Percentiles rank a stretch among this genome's conserved stretches.
phyloP scores from a whole-genome alignment of 2,329 filamentous ascomycete species.

The Xylariaceae sp. region DNA sequence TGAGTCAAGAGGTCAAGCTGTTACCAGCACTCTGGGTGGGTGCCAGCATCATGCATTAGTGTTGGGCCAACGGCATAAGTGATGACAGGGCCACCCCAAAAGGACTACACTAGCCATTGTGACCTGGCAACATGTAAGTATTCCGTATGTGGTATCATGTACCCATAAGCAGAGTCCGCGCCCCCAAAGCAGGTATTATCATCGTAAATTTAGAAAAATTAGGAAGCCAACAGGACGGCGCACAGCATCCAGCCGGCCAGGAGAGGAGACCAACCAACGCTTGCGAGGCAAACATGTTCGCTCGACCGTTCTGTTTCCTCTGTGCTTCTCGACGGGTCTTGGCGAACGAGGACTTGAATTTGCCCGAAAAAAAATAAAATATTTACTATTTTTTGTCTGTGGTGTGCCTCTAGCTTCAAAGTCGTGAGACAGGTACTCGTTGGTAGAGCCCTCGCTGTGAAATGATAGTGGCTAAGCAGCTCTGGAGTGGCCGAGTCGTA shows the following conservation, averaged over 20 bases:
- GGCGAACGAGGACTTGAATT: constrained; percentile 17
- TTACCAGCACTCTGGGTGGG: constrained; percentile 17
- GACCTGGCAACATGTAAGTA: not conserved
- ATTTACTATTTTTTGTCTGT: not conserved
- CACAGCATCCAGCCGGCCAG: constrained; percentile 20
- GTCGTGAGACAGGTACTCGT: constrained; percentile 23
- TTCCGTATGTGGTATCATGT: not conserved
- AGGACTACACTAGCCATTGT: not conserved
- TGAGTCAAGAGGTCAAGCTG: constrained; percentile 22
- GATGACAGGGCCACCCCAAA: constrained; percentile 1
- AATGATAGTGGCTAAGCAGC: constrained; percentile 9
- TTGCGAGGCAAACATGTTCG: constrained; percentile 21
- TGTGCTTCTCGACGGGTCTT: constrained; percentile 14
- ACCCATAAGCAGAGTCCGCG: constrained; percentile 9
- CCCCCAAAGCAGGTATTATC: too few relatives aligned
- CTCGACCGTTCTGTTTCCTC: constrained; percentile 5
- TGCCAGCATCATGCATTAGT: constrained; percentile 8
- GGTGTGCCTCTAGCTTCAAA: constrained; percentile 16
- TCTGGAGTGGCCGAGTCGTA: not conserved
- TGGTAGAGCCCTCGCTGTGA: constrained; percentile 11
- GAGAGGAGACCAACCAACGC: not conserved
- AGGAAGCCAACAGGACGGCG: constrained; percentile 22
- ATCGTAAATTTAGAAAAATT: constrained; percentile 15
- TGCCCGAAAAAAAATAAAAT: constrained; percentile 11
- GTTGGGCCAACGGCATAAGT: constrained; percentile 24